These are phyloP conservation scores for Russula earlei DNA, from an alignment of 768 basidiomycete species.

Conservation along the genomic window DNA sequence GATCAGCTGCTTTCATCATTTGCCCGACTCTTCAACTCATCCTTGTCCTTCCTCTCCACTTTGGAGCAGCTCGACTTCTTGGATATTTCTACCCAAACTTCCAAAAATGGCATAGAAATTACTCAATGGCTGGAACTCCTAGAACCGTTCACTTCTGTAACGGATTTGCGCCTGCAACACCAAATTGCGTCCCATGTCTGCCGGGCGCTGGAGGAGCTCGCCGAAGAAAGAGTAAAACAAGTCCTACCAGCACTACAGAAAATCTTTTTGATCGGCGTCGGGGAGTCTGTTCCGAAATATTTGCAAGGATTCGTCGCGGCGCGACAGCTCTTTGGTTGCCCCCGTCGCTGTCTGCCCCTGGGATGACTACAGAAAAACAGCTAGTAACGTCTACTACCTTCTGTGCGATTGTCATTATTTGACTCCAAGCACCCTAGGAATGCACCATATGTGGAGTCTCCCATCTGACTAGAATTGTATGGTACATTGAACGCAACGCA, in stretches of 20 bases:
- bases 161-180: neutral
- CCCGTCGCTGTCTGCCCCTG: no score
- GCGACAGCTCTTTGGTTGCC: neutral
- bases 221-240: neutral
- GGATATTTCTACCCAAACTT: neutral
- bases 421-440: no score
- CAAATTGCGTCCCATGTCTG: neutral
- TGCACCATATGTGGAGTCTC: no score
- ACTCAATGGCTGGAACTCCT: neutral
- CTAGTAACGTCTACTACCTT: no score
- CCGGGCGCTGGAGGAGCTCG: neutral
- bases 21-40: neutral
- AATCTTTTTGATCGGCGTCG: neutral
- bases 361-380: no score
- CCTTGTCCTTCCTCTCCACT: neutral
- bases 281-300: neutral
- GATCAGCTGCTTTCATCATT: neutral
- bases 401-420: no score
- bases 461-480: no score
- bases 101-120: neutral
- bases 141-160: neutral
- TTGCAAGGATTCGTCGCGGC: neutral
- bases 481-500: no score
- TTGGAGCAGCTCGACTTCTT: neutral
- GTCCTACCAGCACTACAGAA: neutral